Conservation (phyloP, 768 basidiomycete genomes). For the Russula lepida region DNA sequence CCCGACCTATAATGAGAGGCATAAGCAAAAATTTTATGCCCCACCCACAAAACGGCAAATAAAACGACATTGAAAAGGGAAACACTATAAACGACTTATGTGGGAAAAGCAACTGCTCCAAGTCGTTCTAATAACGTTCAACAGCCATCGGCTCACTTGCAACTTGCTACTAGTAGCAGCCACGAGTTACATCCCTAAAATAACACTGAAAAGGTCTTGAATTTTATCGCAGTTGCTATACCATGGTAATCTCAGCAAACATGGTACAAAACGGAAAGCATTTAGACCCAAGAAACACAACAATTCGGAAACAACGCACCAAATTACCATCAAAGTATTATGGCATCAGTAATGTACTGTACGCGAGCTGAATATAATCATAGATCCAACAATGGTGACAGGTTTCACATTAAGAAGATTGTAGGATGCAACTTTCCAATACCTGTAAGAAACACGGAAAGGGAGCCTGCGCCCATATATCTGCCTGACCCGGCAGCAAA, state of each 20-base stretch:
- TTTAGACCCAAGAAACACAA: too few relatives aligned
- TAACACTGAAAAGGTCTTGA: not conserved
- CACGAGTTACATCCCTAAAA: not conserved
- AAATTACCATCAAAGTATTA: too few relatives aligned
- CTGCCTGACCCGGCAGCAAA: too few relatives aligned
- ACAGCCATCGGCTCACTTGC: not conserved
- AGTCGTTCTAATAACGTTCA: not conserved
- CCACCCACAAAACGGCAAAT: not conserved
- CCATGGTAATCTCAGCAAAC: not conserved
- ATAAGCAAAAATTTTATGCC: not conserved
- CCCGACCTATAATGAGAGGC: not conserved
- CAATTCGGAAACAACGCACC: not conserved
- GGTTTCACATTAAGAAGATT: not conserved
- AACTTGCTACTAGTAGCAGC: too few relatives aligned
- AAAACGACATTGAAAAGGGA: not conserved
- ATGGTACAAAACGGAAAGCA: not conserved
- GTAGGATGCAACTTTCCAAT: not conserved
- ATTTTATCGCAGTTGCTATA: too few relatives aligned
- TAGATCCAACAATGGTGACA: not conserved
- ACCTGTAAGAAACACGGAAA: not conserved
- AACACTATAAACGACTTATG: not conserved
- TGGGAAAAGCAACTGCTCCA: not conserved
- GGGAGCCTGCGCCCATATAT: not conserved
- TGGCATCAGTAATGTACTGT: not conserved
- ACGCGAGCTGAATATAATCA: not conserved